Percentiles rank a stretch among this genome's conserved stretches.
Evolutionary conservation across 1,284 basidiomycete genomes (phyloP).

Genomic region (Nidula niveotomentosa): DNA sequence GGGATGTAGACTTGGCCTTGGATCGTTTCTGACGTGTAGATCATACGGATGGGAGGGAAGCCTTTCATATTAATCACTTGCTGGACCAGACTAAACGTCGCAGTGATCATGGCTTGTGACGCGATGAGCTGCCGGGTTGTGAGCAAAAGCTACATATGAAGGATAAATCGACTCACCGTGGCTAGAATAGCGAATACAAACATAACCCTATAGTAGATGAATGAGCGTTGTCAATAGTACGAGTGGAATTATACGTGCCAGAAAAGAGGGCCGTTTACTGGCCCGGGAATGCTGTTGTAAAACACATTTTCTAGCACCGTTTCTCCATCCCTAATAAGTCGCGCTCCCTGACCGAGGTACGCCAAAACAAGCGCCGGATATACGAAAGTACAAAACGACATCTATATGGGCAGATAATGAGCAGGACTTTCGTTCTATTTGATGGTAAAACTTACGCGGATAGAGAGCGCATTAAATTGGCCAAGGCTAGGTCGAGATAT

Average conservation of each 20-base stretch:
- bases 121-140: slow-evolving; percentile 42
- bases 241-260: slow-evolving; percentile 34
- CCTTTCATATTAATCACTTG: slow-evolving; percentile 62
- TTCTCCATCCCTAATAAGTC: slow-evolving; percentile 50
- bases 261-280: slow-evolving; percentile 47
- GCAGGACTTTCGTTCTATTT: background rate
- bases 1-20: slow-evolving; percentile 70
- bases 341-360: slow-evolving; percentile 71
- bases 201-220: slow-evolving; percentile 42
- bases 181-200: slow-evolving; percentile 65
- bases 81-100: slow-evolving; percentile 63
- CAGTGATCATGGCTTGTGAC: slow-evolving; percentile 70
- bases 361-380: slow-evolving; percentile 65
- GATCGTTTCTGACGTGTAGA: slow-evolving; percentile 56
- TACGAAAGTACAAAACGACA: slow-evolving; percentile 51
- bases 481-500: slow-evolving; percentile 42
- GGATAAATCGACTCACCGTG: slow-evolving; percentile 38
- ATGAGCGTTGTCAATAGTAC: background rate
- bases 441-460: slow-evolving; percentile 23
- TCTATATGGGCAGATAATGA: slow-evolving; percentile 22
- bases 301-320: slow-evolving; percentile 55
- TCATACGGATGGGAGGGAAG: slow-evolving; percentile 57
- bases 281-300: slow-evolving; percentile 63
- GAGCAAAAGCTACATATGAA: slow-evolving; percentile 2
- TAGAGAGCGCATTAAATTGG: slow-evolving; percentile 60